phyloP scores from a whole-genome alignment of 2,329 filamentous ascomycete species.

The Bipolaris zeicola region DNA sequence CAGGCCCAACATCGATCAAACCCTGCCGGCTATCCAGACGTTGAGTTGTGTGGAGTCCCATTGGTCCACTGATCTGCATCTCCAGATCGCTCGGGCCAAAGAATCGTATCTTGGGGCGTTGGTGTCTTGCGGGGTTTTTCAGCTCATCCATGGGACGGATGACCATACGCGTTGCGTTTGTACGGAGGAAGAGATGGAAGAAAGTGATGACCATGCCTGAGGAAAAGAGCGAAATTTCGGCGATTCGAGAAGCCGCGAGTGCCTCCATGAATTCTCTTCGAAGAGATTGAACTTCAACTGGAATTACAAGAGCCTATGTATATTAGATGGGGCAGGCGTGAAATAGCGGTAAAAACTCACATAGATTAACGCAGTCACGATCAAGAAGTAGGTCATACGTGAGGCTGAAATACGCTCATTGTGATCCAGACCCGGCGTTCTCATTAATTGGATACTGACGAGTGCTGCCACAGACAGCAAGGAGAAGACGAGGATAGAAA shows the following conservation, averaged over 20 bases:
- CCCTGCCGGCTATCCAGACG: conserved; percentile 44
- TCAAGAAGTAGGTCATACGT: conserved; percentile 71
- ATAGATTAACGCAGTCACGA: conserved; percentile 62
- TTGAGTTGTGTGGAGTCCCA: conserved; percentile 41
- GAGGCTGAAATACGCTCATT: conserved; percentile 68
- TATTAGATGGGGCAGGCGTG: conserved; percentile 7
- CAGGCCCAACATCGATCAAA: conserved; percentile 44
- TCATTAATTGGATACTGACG: conserved; percentile 64
- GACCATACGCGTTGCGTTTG: conserved; percentile 64
- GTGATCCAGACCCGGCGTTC: conserved; percentile 60
- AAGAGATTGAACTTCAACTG: conserved; percentile 65
- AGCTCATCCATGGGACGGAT: conserved; percentile 57
- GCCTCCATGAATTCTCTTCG: conserved; percentile 49
- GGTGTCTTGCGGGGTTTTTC: conserved; percentile 46
- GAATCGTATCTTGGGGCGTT: conserved; percentile 56
- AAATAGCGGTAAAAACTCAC: conserved; percentile 48
- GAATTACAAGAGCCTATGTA: conserved; percentile 61
- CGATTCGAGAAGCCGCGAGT: conserved; percentile 64
- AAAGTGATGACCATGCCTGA: conserved; percentile 69
- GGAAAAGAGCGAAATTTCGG: conserved; percentile 68
- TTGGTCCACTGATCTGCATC: conserved; percentile 49
- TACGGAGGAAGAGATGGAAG: conserved; percentile 70
- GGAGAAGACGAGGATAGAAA: conserved; percentile 58
- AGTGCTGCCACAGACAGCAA: conserved; percentile 59
- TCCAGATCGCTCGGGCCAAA: conserved; percentile 52